Evolutionary conservation across 2,329 filamentous ascomycete species (phyloP).

Genomic region (Chaetothyriales sp.): DNA sequence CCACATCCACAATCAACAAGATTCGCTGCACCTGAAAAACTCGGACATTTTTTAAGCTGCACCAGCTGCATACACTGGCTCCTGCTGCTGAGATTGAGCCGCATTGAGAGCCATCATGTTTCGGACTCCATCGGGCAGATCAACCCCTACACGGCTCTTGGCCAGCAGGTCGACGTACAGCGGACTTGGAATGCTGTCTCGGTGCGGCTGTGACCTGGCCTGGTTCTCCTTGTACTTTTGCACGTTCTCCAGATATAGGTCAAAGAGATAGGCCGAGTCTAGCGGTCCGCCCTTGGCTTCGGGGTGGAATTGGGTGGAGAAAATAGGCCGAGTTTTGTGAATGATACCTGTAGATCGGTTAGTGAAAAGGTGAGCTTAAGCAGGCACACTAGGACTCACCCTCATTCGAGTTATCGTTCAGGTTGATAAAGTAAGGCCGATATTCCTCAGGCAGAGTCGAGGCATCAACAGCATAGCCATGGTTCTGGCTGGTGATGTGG

Average conservation of each 20-base stretch:
- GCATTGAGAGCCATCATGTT: conserved; percentile 21
- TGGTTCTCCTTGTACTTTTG: conserved; percentile 76
- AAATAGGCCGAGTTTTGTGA: conserved; percentile 89
- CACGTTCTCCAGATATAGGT: conserved; percentile 86
- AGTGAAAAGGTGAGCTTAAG: conserved; percentile 4
- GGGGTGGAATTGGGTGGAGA: conserved; percentile 96
- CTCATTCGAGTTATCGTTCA: conserved; percentile 96
- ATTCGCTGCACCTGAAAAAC: neutral
- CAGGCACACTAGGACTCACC: conserved; percentile 30
- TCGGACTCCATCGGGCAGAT: conserved; percentile 45
- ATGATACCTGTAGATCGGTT: conserved; percentile 49
- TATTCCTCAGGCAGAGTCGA: conserved; percentile 69
- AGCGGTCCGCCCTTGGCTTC: conserved; percentile 95
- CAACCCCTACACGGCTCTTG: conserved; percentile 88
- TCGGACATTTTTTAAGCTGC: conserved; percentile 9
- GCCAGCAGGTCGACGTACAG: conserved; percentile 79
- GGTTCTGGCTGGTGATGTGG: conserved; percentile 97
- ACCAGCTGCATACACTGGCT: conserved; percentile 15
- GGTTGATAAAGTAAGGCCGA: conserved; percentile 97
- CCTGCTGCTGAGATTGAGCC: conserved; percentile 9
- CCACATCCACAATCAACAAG: neutral
- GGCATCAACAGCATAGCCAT: conserved; percentile 88
- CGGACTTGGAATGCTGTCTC: conserved; percentile 75
- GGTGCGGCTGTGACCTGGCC: conserved; percentile 50
- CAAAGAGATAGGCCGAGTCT: conserved; percentile 90